Evolutionary conservation across 306 rosid species (phyloP).

Genomic region (Ceratonia siliqua): DNA sequence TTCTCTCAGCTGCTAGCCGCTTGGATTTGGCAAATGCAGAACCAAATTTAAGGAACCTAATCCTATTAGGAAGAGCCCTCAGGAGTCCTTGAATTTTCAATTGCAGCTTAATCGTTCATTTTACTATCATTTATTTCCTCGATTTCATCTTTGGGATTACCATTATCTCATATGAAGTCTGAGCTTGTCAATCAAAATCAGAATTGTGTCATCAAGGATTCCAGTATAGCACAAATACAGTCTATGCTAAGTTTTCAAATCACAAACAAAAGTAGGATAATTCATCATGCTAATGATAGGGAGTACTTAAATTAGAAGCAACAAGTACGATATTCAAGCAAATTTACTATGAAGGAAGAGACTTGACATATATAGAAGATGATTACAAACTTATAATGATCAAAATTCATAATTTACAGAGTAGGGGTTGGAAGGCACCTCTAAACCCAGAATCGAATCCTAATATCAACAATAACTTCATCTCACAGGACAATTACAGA

Average conservation of each 20-base stretch:
- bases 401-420: background rate
- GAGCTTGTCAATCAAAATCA: slow-evolving; percentile 35
- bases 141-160: slow-evolving; percentile 52
- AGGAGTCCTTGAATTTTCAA: slow-evolving; percentile 54
- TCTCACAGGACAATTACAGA: background rate
- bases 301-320: background rate
- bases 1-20: slow-evolving; percentile 58
- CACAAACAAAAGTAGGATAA: background rate
- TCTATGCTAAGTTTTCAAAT: slow-evolving; percentile 15
- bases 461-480: slow-evolving; percentile 19
- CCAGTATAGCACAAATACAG: slow-evolving; percentile 17
- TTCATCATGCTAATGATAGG: background rate
- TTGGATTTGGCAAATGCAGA: slow-evolving; percentile 76
- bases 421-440: background rate
- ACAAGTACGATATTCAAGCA: background rate
- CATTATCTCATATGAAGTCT: slow-evolving; percentile 38
- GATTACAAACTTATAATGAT: background rate
- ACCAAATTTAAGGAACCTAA: slow-evolving; percentile 61
- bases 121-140: slow-evolving; percentile 50
- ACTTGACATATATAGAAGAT: slow-evolving; percentile 7
- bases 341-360: background rate
- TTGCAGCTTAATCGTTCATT: slow-evolving; percentile 41
- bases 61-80: slow-evolving; percentile 44
- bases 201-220: slow-evolving; percentile 26
- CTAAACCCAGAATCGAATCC: slow-evolving; percentile 22